These are phyloP conservation scores for Russula vinacea DNA, from an alignment of 768 basidiomycete species.

Conservation along the genomic window DNA sequence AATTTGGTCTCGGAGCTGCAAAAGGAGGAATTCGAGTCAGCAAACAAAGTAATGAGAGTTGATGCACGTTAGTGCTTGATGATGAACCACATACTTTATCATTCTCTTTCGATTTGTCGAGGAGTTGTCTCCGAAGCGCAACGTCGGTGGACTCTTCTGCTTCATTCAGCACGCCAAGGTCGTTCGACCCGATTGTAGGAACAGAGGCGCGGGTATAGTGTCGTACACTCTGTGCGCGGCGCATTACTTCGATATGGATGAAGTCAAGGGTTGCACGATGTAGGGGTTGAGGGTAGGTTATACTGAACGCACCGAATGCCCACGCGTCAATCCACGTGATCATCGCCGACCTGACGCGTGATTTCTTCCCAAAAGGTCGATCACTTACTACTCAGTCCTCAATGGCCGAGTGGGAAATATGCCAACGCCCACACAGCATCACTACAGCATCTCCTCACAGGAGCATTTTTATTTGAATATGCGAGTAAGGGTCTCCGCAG, in stretches of 20 bases:
- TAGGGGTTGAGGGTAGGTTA: slow-evolving; percentile 13
- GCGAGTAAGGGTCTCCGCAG: not conserved
- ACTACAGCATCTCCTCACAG: not conserved
- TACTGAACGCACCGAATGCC: not conserved
- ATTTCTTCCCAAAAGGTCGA: not conserved
- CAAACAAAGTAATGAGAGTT: not conserved
- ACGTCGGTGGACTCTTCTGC: slow-evolving; percentile 25
- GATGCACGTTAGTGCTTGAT: too few species aligned
- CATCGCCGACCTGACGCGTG: not conserved
- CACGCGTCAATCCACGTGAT: slow-evolving; percentile 19
- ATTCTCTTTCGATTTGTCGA: slow-evolving; percentile 30
- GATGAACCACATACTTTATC: slow-evolving; percentile 20
- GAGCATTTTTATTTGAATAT: not conserved
- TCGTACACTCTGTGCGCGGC: slow-evolving; percentile 28
- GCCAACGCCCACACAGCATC: too few species aligned
- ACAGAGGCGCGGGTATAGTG: slow-evolving; percentile 23
- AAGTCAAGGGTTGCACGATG: not conserved
- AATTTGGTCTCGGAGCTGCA: slow-evolving; percentile 60
- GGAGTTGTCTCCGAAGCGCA: slow-evolving; percentile 25
- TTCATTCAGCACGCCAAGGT: slow-evolving; percentile 28
- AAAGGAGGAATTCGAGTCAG: not conserved
- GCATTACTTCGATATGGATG: slow-evolving; percentile 11
- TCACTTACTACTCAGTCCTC: too few species aligned
- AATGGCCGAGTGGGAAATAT: too few species aligned
- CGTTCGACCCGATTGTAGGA: slow-evolving; percentile 19